Base-by-base conservation (phyloP, 73 alveolate species). In the Blepharisma japonicum region DNA sequence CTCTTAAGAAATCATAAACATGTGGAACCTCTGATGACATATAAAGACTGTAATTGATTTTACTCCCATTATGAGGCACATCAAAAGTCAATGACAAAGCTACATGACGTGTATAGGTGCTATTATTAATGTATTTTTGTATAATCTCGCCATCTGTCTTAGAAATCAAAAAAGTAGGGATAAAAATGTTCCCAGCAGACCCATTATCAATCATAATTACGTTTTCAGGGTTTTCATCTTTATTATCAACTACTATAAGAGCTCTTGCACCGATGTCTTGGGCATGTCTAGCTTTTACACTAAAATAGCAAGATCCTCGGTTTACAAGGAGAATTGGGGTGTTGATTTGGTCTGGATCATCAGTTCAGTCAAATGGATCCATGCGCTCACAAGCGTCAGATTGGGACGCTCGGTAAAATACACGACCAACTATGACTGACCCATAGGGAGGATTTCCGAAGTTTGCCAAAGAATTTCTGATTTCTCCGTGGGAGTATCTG, bases 141-240 rank as follows among this genome's bases (percentile, higher is more conserved):
- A 92, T 68, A 66, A 77, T 79, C 55, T 87, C 84, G 6, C 98
- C 97, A 38, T 89, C 96, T 9, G 83, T 70, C 71, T 87, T 71
- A 6, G 86, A 61, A 9, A 94, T 87, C 89, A 94, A 50, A 80
- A 89, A 90, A 47, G 96, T 67, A 0, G 98, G 98, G 55, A 92
- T 92, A 45, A 78, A 53, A 67, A 94, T 83, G 49, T 89, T 93
- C 54, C 88, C 89, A 9, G 97, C 98, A 8, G 98, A 86, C 4
- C 98, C 98, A 83, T 94, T 97, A 82, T 94, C 98, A n/a, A 91
- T 84, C 97, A 94, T 91, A 51, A 89, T 81, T 32, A 91, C 78
- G 47, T 81, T 61, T 47, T 89, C 86, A 11, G 77, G 80, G 55
- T 83, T 77, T 46, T 87, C 90, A 8, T 81, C 89, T 7, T 68